Evolutionary conservation across 306 rosid species (phyloP), one percentile per base, ranked within the genome.

Genomic region (Biancaea sappan): DNA sequence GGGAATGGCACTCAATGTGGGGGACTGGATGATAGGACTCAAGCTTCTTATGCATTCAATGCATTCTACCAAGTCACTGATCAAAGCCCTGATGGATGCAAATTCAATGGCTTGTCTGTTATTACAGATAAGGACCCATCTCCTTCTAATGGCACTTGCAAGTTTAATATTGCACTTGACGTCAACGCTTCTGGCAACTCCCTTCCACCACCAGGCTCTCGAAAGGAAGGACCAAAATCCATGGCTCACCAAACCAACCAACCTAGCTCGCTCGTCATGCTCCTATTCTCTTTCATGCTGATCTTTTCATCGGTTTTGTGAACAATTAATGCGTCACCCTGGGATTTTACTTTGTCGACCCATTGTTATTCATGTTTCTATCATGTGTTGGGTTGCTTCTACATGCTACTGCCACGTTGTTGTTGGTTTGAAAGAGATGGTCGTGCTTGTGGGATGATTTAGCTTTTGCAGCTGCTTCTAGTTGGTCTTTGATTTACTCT

Each of bases 1-100:
- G 50, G 46, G 12, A 58, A 58, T 7, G 77, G 68, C 0, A 41
- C 68, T 3, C 1, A 43, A 29, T 72, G 77, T 58, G 77, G 8
- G 12, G 4, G 32, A 19, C 1, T 72, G 24, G 77, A 72, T 44
- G n/a, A 44, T 21, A 73, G 69, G 25, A 47, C 69, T 6, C 60
- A 60, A 43, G 77, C 61, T 7, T 73, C 77, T 1, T 60, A 44
- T 21, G 77, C 22, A 8, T 73, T 59, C 26, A 60, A 73, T 15
- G 8, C 69, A 0, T 73, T 43, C 50, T 73, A 73, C 60, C 77
- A 73, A 44, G 59, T 44, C 2, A 59, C 59, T 0, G 31, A 60
- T 13, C 77, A 73, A 31, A 21, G 11, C 25, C 15, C 18, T 4
- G 60, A 47, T 3, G 69, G 48, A 1, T 73, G 77, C 14, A 16